Evolutionary conservation across 192 early-diverging fungal genomes (phyloP), one percentile per base, ranked within the genome.

Genomic region (Podila clonocystis): DNA sequence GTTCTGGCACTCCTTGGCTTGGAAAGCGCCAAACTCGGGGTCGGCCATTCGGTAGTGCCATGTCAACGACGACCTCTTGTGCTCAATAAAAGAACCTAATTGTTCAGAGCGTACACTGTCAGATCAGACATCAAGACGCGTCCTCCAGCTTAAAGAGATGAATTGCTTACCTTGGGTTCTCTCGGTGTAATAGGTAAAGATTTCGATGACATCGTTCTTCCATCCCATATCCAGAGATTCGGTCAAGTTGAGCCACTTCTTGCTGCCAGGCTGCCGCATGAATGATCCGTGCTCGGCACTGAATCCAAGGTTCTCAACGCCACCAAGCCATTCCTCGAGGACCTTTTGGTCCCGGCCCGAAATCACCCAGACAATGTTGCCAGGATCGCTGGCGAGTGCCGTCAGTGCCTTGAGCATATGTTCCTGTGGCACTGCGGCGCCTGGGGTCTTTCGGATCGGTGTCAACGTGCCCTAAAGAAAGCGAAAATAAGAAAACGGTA

Each of bases 21-120:
- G 98, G 89, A 98, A 99, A 33, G 87, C 88, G 38, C 91, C 98
- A 87, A 96, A 99, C 55, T 93, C 92, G 4, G 97, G 98, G 73
- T 99, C 98, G 5, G 97, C 93, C 70, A 95, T 87, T 33, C 96
- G 91, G 87, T 95, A 99, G 70, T 99, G 97, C 98, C 98, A 99
- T 41, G 97, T 97, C 22, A 99, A 87, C 7, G 97, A 93, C 29
- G 91, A 93, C 36, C 93, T 84, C 85, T 99, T 99, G 83, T 94
- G 91, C 63, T 99, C 98, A 58, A 98, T 93, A 71, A 95, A 94
- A 1, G 96, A 94, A 4, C 84, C 76, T 78, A 34, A 31, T 31
- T 20, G 26, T 17, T 45, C 41, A 33, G 7, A 3, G 33, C 33
- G 3, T 33, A 33, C 33, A 33, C 4, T 28, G 57, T 50, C 52